Base-by-base conservation (phyloP, 495 filamentous ascomycete species). In the Aspergillus olivimuriae region DNA sequence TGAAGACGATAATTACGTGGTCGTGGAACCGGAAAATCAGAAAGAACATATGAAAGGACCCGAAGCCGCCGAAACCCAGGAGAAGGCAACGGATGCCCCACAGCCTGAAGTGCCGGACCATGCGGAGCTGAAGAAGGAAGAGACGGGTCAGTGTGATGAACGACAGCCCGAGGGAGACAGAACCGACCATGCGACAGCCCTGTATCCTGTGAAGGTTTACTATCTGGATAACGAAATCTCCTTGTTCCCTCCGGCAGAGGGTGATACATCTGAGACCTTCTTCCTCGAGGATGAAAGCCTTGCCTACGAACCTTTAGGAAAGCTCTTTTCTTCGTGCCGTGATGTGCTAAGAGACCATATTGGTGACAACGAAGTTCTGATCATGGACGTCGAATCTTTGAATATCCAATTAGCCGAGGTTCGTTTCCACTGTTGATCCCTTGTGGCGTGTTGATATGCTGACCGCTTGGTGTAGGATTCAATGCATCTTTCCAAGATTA, bases 391-490 rank as follows among this genome's bases (percentile, higher is more conserved):
- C 42, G 77, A 82, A 14, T 66, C 77, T 18, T 66, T 92, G 43
- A 82, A 76, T 49, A 69, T 94, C 24, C 75, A 84, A 50, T 68
- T 87, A 58, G 77, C 74, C 47, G 86, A 92, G 74, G 85, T 85
- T 72, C 74, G 74, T 49, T 7, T 11, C 4, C 17, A 24, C 16
- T 26, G 19, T 6, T 4, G 9, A 12, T 23, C 44, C 31, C 16
- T 14, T 18, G 9, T 11, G 20, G 26, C 26, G 41, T 41, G 41
- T 60, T 2, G 43, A 63, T 7, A 19, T 61, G 57, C 70, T 63
- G 53, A 70, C 37, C 46, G 12, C 17, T 34, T 4, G 32, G 4
- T 39, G 1, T 39, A 80, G 76, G 75, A 79, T 56, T 70, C 64
- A 26, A 43, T 58, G 11, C 50, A 69, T 34, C 50, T 60, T 28